phyloP scores from a whole-genome alignment of 1,284 basidiomycete species.

The Irpex sp. region DNA sequence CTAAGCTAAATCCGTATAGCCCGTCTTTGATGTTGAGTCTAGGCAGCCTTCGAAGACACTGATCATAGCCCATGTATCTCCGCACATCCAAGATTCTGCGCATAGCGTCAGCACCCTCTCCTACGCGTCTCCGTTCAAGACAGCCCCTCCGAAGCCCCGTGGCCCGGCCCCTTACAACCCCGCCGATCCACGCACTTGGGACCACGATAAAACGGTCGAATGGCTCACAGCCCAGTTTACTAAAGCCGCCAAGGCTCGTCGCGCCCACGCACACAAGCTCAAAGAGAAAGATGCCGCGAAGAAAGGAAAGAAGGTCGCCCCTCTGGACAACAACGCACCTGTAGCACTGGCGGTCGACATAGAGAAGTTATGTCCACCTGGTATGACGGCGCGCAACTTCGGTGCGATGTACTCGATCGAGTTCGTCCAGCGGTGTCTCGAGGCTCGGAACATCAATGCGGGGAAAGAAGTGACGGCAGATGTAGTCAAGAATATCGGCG shows the following conservation, averaged over 20 bases:
- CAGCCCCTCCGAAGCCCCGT: conserved; percentile 20
- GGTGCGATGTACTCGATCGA: conserved; percentile 25
- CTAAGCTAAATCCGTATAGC: conserved; percentile 16
- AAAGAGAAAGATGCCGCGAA: conserved; percentile 13
- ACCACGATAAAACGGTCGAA: conserved; percentile 21
- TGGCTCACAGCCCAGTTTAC: conserved; percentile 24
- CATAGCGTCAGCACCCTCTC: conserved; percentile 29
- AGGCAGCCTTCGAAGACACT: conserved; percentile 25
- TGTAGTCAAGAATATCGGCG: conserved; percentile 16
- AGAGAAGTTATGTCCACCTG: conserved; percentile 20
- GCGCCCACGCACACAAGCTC: conserved; percentile 5
- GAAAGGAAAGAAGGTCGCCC: conserved; percentile 10
- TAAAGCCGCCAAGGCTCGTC: conserved; percentile 12
- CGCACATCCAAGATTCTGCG: conserved; percentile 29
- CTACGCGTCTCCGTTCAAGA: conserved; percentile 30
- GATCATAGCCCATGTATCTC: conserved; percentile 33
- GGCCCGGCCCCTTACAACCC: conserved; percentile 26
- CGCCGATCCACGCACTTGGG: conserved; percentile 28
- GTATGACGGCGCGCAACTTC: conserved; percentile 23
- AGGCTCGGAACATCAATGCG: conserved; percentile 11
- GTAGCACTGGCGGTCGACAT: conserved; percentile 20
- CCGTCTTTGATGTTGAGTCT: conserved; percentile 31
- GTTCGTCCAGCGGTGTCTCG: conserved; percentile 24
- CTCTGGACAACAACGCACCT: conserved; percentile 7
- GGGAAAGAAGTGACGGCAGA: conserved; percentile 10